phyloP scores from a whole-genome alignment of 1,139 yeast species.

The Magnusiomyces tetraspermus region DNA sequence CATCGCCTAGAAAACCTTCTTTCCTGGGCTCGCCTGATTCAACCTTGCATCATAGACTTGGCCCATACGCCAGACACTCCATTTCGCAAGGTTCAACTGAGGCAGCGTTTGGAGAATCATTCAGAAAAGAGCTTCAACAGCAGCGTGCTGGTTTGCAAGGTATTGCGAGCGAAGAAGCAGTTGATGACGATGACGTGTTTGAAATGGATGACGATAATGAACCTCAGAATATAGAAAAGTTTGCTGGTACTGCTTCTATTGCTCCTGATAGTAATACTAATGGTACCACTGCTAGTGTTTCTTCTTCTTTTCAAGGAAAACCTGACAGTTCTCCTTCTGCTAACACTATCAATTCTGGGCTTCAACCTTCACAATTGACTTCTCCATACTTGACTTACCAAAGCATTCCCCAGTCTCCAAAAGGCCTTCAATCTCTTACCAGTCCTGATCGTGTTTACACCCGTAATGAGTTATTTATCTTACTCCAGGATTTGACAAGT shows the following conservation, averaged over 20 bases:
- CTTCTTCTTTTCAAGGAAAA: no score
- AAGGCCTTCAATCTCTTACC: constrained; percentile 11
- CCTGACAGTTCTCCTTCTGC: no score
- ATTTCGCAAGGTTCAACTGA: neutral
- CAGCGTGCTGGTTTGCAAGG: constrained; percentile 12
- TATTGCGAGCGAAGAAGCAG: constrained; percentile 4
- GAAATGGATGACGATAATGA: constrained; percentile 21
- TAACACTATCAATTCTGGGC: neutral
- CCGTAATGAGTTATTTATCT: constrained; percentile 66
- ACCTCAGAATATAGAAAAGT: neutral
- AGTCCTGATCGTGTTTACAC: constrained; percentile 22
- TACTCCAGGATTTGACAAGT: constrained; percentile 84
- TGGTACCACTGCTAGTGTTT: no score
- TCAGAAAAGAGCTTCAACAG: constrained; percentile 8
- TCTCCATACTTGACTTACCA: constrained; percentile 3
- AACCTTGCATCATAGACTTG: neutral
- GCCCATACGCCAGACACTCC: neutral
- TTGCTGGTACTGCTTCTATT: neutral
- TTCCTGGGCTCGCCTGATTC: neutral
- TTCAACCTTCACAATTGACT: neutral
- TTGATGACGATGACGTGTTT: constrained; percentile 17
- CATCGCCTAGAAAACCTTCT: neutral
- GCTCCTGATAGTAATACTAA: neutral
- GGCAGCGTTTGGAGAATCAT: neutral
- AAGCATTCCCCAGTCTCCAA: constrained; percentile 7